Evolutionary conservation across 2,329 filamentous ascomycete species (phyloP), one percentile per base, ranked within the genome.

Genomic region (Monilinia vaccinii-corymbosi): DNA sequence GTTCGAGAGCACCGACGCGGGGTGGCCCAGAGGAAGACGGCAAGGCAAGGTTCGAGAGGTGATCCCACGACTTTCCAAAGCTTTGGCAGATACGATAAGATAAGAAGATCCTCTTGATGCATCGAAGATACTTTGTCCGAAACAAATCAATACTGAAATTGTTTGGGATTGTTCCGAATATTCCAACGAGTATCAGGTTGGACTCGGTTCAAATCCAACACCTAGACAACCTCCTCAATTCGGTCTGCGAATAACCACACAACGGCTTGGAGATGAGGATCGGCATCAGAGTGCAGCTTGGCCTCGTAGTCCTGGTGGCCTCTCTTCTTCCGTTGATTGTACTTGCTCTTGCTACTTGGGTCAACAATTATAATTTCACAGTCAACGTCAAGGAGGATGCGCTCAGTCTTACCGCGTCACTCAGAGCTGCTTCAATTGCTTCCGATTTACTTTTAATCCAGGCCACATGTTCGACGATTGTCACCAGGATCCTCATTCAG

Each of bases 271-370:
- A 61, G 69, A 93, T 96, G 89, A 85, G 91, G 73, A 84, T 96
- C 72, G 87, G 88, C 61, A 96, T 96, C 70, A 83, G 91, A 67
- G 86, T 92, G 76, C 92, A 97, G 81, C 81, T 97, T 68, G 89
- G 85, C 66, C 79, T 86, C 73, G 80, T 96, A 65, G 89, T 96
- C 69, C 78, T 94, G 65, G 71, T 90, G 62, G 84, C 88, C 62
- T 85, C 90, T 52, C 81, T 95, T 60, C 76, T 88, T 60, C 86
- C 87, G 58, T 81, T 96, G 63, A 84, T 87, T 59, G 84, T 96
- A 63, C 81, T 96, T 63, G 85, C 90, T 18, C 82, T 96, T 64
- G 89, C 91, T 68, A 89, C 86, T 3, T 80, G 78, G 79, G 72
- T 81, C 63, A 84, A 83, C 58, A 85, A 82, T 64, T 80, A 84